These are phyloP conservation scores for Cardiospermum halicacabum DNA, from an alignment of 345 rosid species.

Conservation along the genomic window DNA sequence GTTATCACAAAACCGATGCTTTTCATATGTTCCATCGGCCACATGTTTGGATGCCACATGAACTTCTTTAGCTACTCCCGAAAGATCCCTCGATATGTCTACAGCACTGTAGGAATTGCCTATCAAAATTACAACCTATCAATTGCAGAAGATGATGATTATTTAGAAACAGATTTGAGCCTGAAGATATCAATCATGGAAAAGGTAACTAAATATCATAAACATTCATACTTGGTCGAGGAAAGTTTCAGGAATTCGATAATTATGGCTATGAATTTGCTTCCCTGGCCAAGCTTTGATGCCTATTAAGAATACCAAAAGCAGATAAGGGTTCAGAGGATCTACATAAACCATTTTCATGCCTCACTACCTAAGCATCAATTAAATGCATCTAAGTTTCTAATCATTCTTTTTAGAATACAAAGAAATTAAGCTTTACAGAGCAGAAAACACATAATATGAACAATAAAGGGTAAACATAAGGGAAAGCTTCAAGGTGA, in stretches of 20 bases:
- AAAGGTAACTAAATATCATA: not conserved
- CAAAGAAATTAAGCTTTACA: too few relatives aligned
- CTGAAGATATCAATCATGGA: not conserved
- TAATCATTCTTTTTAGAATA: too few relatives aligned
- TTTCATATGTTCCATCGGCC: conserved; percentile 36
- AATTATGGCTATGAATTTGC: conserved; percentile 85
- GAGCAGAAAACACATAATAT: too few relatives aligned
- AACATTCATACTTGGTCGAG: conserved; percentile 41
- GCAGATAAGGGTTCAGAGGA: not conserved
- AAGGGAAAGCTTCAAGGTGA: too few relatives aligned
- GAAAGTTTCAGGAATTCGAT: conserved; percentile 60
- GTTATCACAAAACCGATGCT: conserved; percentile 42
- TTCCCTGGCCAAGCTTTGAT: conserved; percentile 77
- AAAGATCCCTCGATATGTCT: conserved; percentile 70
- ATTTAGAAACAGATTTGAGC: not conserved
- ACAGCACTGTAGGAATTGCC: conserved; percentile 63
- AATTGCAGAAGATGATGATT: not conserved
- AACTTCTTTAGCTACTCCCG: conserved; percentile 71
- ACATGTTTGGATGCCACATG: conserved; percentile 60
- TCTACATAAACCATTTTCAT: not conserved
- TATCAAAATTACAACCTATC: conserved; percentile 63
- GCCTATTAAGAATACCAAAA: conserved; percentile 33
- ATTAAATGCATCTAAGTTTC: too few relatives aligned
- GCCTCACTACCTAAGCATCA: not conserved
- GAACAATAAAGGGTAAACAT: too few relatives aligned